These are phyloP conservation scores for Pleoardoris graminearum DNA, from an alignment of 2,329 filamentous ascomycete species.

Conservation along the genomic window DNA sequence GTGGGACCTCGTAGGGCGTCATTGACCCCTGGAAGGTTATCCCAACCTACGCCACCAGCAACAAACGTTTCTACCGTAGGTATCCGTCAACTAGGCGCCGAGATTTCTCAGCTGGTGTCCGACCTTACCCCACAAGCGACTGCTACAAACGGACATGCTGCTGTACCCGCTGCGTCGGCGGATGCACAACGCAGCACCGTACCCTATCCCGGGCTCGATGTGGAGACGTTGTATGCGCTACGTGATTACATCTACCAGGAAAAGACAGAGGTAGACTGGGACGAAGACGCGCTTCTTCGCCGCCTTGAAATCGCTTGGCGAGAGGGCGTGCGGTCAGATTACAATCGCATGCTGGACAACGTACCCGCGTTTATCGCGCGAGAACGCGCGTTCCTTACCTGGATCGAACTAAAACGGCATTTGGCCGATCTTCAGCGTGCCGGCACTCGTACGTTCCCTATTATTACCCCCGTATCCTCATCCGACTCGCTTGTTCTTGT, in stretches of 20 bases:
- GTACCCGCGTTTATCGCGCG: constrained; percentile 36
- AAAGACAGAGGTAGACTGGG: constrained; percentile 24
- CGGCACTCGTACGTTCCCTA: constrained; percentile 32
- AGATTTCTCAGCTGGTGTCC: constrained; percentile 34
- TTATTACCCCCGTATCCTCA: background rate
- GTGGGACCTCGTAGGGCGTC: constrained; percentile 8
- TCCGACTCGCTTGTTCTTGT: constrained; percentile 1
- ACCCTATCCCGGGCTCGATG: constrained; percentile 35
- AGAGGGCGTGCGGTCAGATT: constrained; percentile 33
- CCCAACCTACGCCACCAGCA: constrained; percentile 22
- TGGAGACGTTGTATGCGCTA: constrained; percentile 34
- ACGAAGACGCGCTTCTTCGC: constrained; percentile 37
- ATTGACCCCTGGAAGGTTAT: constrained; percentile 18
- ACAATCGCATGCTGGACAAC: constrained; percentile 32
- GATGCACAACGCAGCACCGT: constrained; percentile 24
- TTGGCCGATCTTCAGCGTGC: constrained; percentile 40
- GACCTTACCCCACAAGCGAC: constrained; percentile 31
- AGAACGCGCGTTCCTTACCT: constrained; percentile 40
- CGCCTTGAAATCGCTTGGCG: constrained; percentile 38
- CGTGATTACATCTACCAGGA: constrained; percentile 38
- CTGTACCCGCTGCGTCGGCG: constrained; percentile 15
- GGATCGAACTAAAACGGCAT: constrained; percentile 41
- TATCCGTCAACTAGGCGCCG: constrained; percentile 32
- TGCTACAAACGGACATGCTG: background rate
- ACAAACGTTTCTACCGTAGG: constrained; percentile 24